Evolutionary conservation across 257 asterid species (phyloP), one percentile per base, ranked within the genome.

Genomic region (Petunia axillaris): DNA sequence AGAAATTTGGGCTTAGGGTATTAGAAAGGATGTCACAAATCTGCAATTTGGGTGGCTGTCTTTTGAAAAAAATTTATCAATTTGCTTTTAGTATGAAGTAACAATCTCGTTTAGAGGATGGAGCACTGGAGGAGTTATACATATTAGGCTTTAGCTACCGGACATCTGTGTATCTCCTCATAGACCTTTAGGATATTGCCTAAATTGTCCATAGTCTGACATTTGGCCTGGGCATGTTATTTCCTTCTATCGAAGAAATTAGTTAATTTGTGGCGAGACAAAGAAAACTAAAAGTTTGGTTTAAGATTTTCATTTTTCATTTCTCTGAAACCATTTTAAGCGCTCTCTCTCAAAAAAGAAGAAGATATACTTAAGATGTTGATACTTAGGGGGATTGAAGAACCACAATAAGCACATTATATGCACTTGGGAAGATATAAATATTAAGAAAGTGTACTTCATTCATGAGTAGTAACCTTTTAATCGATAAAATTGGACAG

Each of bases 1-100:
- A 39, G 53, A 40, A 66, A 13, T 66, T 66, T 66, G 53, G 48
- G 74, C 74, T 5, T 66, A 66, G 37, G 16, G 4, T 58, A 15
- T 5, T 16, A n/a, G 37, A 58, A 58, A 58, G 64, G 64, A 58
- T n/a, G 64, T 58, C 64, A 58, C 16, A 41, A 48, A 48, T 48
- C 8, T 40, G 53, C 37, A 14, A 7, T 40, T 66, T 40, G 75
- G 75, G 75, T 40, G 75, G 75, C 75, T 66, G 52, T 66, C 53
- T 41, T 52, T 66, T 14, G 75, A 40, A 0, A 0, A 39, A 2
- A 15, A 36, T 63, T 14, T 15, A 15, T 66, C 53, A 40, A 66
- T 66, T 15, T 66, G 53, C 53, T 67, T 43, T 38, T n/a, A 8
- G 2, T 36, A n/a, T 0, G 15, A 52, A 9, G 57, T 43, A 67